phyloP scores from a whole-genome alignment of 169 alveolate species.

The Eimeria zaria region DNA sequence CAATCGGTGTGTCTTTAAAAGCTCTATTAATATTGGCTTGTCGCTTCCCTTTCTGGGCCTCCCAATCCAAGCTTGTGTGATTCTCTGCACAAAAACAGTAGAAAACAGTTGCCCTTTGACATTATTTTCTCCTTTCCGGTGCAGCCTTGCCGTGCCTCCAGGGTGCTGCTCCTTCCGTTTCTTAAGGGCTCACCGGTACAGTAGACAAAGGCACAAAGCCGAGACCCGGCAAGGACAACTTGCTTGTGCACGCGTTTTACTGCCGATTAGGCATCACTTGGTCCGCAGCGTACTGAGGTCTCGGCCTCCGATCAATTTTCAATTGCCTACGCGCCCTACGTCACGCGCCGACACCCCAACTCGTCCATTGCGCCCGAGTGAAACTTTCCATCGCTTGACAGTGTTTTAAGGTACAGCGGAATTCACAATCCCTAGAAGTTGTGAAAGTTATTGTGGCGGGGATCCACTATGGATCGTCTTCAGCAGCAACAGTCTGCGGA shows the following conservation, averaged over 20 bases:
- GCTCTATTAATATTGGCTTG: not conserved
- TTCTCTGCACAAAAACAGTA: conserved; percentile 47
- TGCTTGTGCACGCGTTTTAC: not conserved
- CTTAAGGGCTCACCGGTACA: conserved; percentile 35
- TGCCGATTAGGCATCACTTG: conserved; percentile 27
- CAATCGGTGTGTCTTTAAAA: conserved; percentile 12
- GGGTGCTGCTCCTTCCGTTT: conserved; percentile 21
- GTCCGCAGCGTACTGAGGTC: conserved; percentile 39
- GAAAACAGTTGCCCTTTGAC: conserved; percentile 11
- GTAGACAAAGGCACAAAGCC: conserved; percentile 18
- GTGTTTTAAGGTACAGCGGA: not conserved
- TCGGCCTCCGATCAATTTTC: conserved; percentile 26
- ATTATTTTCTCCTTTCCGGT: not conserved
- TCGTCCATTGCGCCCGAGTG: not conserved
- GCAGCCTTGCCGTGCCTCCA: conserved; percentile 3
- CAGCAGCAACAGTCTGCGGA: conserved; percentile 3
- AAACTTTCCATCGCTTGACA: not conserved
- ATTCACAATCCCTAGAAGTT: not conserved
- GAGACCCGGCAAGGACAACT: not conserved
- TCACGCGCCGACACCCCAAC: conserved; percentile 14
- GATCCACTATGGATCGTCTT: conserved; percentile 7
- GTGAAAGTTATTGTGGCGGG: not conserved
- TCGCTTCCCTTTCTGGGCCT: not conserved
- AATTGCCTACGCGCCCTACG: not conserved
- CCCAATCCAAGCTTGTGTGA: conserved; percentile 3